A percentile compares a stretch with the other conserved stretches of the same genome.
Evolutionary conservation across 208 protist species (phyloP).

Genomic region (Herpetomonas muscarum): DNA sequence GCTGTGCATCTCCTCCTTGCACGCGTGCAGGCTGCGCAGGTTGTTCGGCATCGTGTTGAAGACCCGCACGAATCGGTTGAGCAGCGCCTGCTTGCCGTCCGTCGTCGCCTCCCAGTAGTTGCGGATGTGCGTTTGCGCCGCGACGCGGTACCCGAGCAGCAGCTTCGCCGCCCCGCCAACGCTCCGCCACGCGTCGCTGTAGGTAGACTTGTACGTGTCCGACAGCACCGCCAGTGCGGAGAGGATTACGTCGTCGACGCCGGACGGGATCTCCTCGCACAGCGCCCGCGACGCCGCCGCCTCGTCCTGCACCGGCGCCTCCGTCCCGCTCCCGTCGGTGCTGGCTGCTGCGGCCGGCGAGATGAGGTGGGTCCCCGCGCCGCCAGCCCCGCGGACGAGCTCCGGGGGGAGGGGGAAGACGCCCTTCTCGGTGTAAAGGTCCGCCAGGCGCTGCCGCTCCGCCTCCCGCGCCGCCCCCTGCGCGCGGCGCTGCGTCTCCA

Average conservation of each 20-base stretch:
- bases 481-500: slow-evolving; percentile 27
- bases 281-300: not conserved
- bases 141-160: slow-evolving; percentile 43
- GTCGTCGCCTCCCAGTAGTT: slow-evolving; percentile 40
- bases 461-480: slow-evolving; percentile 58
- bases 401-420: slow-evolving; percentile 45
- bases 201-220: slow-evolving; percentile 42
- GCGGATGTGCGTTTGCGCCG: slow-evolving; percentile 26
- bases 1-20: slow-evolving; percentile 80
- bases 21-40: slow-evolving; percentile 32
- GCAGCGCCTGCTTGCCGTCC: slow-evolving; percentile 60
- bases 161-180: slow-evolving; percentile 27
- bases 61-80: slow-evolving; percentile 47
- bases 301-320: not conserved
- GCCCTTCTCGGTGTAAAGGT: slow-evolving; percentile 69
- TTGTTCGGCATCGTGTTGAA: slow-evolving; percentile 45
- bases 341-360: too few species aligned
- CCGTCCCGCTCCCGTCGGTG: not conserved
- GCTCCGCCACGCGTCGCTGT: slow-evolving; percentile 28
- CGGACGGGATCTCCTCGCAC: slow-evolving; percentile 21
- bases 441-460: slow-evolving; percentile 53
- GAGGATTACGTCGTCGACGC: slow-evolving; percentile 38
- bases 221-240: slow-evolving; percentile 30
- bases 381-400: too few species aligned
- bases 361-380: too few species aligned